Conservation (phyloP, 2,329 filamentous ascomycete species). For the Botrytis fragariae region DNA sequence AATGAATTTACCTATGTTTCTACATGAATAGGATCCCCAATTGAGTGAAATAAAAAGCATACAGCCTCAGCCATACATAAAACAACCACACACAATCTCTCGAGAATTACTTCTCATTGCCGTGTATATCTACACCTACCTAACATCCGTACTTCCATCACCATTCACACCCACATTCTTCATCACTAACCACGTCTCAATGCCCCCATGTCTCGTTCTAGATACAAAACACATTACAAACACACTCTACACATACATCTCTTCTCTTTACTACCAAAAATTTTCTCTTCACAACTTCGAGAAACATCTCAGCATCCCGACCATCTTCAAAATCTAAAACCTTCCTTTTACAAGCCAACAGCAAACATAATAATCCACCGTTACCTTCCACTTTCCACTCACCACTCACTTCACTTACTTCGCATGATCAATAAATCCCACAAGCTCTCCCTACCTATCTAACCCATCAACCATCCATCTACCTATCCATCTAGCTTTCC, state of each 20-base stretch:
- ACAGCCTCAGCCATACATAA: neutral
- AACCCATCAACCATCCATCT: too few relatives aligned
- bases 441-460: neutral
- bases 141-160: neutral
- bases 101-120: neutral
- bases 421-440: neutral
- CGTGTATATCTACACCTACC: neutral
- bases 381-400: neutral
- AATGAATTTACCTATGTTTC: neutral
- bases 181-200: neutral
- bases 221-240: neutral
- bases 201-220: neutral
- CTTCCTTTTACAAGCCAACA: neutral
- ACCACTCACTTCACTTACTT: neutral
- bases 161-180: neutral
- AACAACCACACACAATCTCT: neutral
- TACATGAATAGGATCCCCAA: neutral
- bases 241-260: neutral
- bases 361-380: neutral
- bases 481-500: neutral
- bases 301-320: neutral
- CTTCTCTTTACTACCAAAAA: neutral
- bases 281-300: neutral
- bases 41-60: neutral
- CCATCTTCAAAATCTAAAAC: neutral